These are phyloP conservation scores for Holtermannia corniformis DNA, from an alignment of 768 basidiomycete species.

Conservation along the genomic window DNA sequence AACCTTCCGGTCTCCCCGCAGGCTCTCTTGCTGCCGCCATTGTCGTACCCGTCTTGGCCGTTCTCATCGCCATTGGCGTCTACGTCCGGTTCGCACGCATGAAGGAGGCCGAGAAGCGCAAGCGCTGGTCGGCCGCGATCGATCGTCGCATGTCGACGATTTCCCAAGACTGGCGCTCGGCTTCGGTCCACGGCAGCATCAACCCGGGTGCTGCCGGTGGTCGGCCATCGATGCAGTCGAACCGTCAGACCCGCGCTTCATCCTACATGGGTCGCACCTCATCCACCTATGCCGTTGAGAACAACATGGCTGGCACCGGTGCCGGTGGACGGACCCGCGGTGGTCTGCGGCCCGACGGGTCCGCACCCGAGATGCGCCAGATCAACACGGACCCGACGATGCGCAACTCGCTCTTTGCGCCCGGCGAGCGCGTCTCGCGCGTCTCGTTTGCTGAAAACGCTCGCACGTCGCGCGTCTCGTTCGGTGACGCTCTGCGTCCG, in stretches of 20 bases:
- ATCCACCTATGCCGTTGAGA: constrained; percentile 34
- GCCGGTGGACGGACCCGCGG: constrained; percentile 15
- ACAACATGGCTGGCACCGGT: constrained; percentile 39
- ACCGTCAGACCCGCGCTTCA: constrained; percentile 4
- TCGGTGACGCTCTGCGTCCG: constrained; percentile 36
- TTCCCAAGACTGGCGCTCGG: constrained; percentile 38
- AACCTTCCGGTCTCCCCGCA: constrained; percentile 25
- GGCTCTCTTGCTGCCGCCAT: constrained; percentile 40
- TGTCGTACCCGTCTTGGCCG: constrained; percentile 34
- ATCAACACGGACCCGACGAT: constrained; percentile 13
- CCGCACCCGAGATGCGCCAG: constrained; percentile 11
- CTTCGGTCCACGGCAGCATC: constrained; percentile 26
- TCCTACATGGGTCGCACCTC: constrained; percentile 17
- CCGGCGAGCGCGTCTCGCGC: constrained; percentile 12
- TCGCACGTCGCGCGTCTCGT: constrained; percentile 36
- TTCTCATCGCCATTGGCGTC: constrained; percentile 24
- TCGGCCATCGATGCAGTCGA: constrained; percentile 11
- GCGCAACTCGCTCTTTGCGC: background rate
- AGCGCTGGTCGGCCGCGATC: constrained; percentile 37
- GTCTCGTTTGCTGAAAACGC: constrained; percentile 40
- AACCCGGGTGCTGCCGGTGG: constrained; percentile 8
- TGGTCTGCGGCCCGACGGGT: background rate
- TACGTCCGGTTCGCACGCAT: constrained; percentile 36
- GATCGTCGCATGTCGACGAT: constrained; percentile 28
- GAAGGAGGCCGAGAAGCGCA: constrained; percentile 37